phyloP scores from a whole-genome alignment of 345 rosid species.

The Syzygium oleosum region DNA sequence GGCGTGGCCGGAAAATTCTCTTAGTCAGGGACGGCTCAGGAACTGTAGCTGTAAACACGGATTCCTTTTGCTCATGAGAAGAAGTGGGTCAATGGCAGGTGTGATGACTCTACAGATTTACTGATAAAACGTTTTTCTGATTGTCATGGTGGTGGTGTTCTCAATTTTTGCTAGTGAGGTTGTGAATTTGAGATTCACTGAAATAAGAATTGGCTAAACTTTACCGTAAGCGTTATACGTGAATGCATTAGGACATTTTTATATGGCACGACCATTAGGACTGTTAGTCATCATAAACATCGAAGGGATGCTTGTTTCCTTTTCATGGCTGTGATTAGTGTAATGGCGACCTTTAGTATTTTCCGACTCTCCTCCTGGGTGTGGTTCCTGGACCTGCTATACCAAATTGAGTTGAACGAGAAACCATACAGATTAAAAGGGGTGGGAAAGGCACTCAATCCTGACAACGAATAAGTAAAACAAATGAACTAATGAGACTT shows the following conservation, averaged over 20 bases:
- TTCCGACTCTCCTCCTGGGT: neutral
- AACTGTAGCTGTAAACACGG: neutral
- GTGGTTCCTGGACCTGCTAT: neutral
- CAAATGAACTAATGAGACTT: neutral
- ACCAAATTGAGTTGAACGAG: neutral
- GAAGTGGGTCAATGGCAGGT: neutral
- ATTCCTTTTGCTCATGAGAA: neutral
- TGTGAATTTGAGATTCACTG: neutral
- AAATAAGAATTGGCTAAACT: neutral
- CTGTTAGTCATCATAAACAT: neutral
- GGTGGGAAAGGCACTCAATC: neutral
- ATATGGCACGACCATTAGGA: neutral
- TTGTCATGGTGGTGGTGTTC: neutral
- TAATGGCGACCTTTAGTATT: neutral
- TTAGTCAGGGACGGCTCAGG: neutral
- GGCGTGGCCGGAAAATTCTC: neutral
- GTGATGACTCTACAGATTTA: neutral
- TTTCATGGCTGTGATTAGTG: neutral
- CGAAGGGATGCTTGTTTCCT: neutral
- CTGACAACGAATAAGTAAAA: neutral
- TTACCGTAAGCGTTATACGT: neutral
- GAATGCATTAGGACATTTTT: neutral
- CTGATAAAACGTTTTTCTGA: neutral
- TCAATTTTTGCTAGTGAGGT: neutral
- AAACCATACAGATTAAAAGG: neutral